Evolutionary conservation across 2,329 filamentous ascomycete species (phyloP).

Genomic region (Trichothecium roseum): DNA sequence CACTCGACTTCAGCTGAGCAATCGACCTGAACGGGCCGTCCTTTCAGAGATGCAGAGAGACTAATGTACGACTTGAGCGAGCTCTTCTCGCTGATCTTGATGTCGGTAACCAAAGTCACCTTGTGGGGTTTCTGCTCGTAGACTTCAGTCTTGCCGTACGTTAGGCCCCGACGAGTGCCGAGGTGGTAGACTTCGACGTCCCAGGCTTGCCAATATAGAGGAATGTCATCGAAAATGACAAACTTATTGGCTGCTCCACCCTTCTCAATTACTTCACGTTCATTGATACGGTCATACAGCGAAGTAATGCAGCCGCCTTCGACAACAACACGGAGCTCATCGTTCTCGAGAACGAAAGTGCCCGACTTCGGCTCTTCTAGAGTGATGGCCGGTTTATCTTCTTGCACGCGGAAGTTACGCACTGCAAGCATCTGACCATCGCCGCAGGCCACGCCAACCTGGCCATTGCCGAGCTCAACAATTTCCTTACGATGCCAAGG

Average conservation of each 20-base stretch:
- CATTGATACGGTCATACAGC: constrained; percentile 61
- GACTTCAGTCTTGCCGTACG: constrained; percentile 58
- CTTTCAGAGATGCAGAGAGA: constrained; percentile 57
- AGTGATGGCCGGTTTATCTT: constrained; percentile 37
- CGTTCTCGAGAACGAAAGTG: constrained; percentile 71
- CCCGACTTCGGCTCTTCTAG: constrained; percentile 42
- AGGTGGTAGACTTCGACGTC: constrained; percentile 96
- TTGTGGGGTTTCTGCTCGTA: constrained; percentile 61
- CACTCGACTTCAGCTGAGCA: constrained; percentile 85
- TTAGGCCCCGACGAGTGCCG: constrained; percentile 70
- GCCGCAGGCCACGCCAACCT: constrained; percentile 46
- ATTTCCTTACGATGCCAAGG: constrained; percentile 76
- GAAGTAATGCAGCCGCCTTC: constrained; percentile 72
- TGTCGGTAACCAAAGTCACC: constrained; percentile 74
- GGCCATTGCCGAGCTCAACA: constrained; percentile 47
- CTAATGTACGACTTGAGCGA: constrained; percentile 81
- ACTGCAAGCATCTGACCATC: constrained; percentile 41
- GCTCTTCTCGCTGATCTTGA: constrained; percentile 77
- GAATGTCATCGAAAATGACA: constrained; percentile 94
- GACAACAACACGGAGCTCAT: constrained; percentile 63
- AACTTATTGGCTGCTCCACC: constrained; percentile 77
- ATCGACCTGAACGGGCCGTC: constrained; percentile 55
- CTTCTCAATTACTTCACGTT: constrained; percentile 67
- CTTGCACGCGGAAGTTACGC: constrained; percentile 34
- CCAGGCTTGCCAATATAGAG: constrained; percentile 95